Base-by-base conservation (phyloP, 176 grass and related monocot genomes). In the Rhynchospora pubera region DNA sequence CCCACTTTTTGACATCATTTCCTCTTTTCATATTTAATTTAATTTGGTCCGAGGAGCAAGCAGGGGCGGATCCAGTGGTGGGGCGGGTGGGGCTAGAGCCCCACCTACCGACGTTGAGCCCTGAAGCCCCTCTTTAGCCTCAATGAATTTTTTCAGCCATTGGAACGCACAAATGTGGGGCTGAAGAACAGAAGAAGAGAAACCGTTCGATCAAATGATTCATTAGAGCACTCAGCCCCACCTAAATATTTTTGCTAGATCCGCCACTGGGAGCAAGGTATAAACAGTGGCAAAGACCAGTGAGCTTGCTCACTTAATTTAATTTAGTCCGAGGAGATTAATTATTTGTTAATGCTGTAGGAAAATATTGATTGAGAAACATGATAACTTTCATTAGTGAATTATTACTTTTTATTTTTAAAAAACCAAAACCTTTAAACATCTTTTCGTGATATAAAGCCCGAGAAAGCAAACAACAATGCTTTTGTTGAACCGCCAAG, bases 311-410 rank as follows among this genome's bases (percentile, higher is more conserved):
- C 34, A 39, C 34, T 39, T 28, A 28, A 28, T 28, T 28, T 28
- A 28, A 28, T 39, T 52, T 51, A 50, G 15, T 28, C 26, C 23
- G 0, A 81, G 30, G 10, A 65, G 11, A 45, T 26, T 1, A 46
- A 7, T 78, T 28, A 9, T 56, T 78, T 79, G 62, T 22, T 63
- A 82, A 14, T 65, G 7, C 21, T 44, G 23, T 9, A 50, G 42
- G 18, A 64, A 57, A 30, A 44, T 5, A 52, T 34, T 74, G 69
- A 74, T 74, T 74, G 70, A 52, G 42, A 73, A 4, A 51, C 71
- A 75, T 83, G 62, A 69, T 57, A 73, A 32, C 81, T 73, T 59
- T 53, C 56, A 55, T 83, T 56, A 73, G 21, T 42, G 26, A 52
- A 68, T 24, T n/a, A 71, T 57, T 83, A 34, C 9, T 71, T 57